Evolutionary conservation across 164 flowering plant species (phyloP), one percentile per base, ranked within the genome.

Genomic region (Warburgia ugandensis): DNA sequence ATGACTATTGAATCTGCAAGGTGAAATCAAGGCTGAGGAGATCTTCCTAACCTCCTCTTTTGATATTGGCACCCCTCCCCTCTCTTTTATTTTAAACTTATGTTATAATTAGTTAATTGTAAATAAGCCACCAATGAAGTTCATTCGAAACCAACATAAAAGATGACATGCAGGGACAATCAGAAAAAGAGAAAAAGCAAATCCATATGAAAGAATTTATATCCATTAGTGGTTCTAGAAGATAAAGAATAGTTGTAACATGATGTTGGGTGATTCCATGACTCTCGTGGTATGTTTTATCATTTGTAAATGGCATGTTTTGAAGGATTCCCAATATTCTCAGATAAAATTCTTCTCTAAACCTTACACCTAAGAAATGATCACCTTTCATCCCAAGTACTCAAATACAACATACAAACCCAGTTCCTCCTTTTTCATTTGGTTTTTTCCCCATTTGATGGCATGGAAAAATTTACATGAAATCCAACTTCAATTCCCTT

Each of bases 251-350:
- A 31, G 30, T 44, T n/a, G 16, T 21, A 22, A 3, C 4, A 20
- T 17, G 48, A 54, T 40, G 39, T 48, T 43, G 30, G 35, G 11
- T 30, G 58, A 54, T 42, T 31, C 58, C 58, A 30, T 11, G 31
- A 7, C 32, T 22, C 37, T 36, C 44, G 30, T 21, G 41, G 31
- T 44, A 31, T 25, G 43, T 22, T 25, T 54, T 54, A 50, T 54
- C 58, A n/a, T 21, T 29, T 54, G 14, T 39, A 43, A 42, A 42
- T 32, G 48, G 49, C 49, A 43, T 54, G 41, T 54, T 32, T 32
- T n/a, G 30, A 32, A 44, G 39, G 40, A 5, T 23, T 54, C 42
- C 58, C 20, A 53, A 36, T 22, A 41, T 29, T 23, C 45, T n/a
- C n/a, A 39, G n/a, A 26, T 17, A 26, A 27, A 9, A 4, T 46